Conservation (phyloP, 83 land plant genomes). For the Picea mariana region DNA sequence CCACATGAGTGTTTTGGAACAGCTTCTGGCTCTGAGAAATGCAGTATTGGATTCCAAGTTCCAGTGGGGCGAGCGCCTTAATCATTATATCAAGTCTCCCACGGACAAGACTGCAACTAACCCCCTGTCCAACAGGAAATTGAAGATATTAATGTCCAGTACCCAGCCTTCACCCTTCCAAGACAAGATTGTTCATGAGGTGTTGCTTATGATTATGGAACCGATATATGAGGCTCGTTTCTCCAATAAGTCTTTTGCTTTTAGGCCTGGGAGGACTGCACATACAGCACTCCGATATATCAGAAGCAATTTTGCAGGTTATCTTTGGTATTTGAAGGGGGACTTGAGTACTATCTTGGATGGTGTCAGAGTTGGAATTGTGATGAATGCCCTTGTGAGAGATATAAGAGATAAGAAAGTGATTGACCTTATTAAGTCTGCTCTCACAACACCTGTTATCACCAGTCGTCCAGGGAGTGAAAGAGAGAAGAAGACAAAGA, state of each 20-base stretch:
- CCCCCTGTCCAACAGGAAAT: constrained; percentile 66
- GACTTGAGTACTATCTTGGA: constrained; percentile 72
- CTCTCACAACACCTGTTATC: constrained; percentile 60
- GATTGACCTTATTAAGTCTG: constrained; percentile 55
- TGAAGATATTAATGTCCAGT: constrained; percentile 42
- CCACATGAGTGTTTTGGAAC: constrained; percentile 31
- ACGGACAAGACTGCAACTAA: constrained; percentile 47
- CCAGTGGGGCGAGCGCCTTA: constrained; percentile 68
- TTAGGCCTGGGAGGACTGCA: constrained; percentile 76
- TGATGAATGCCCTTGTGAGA: constrained; percentile 55
- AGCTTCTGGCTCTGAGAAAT: constrained; percentile 52
- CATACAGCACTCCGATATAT: constrained; percentile 69
- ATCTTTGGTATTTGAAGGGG: constrained; percentile 81
- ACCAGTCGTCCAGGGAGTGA: constrained; percentile 24
- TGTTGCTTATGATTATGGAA: constrained; percentile 74
- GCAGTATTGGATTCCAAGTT: constrained; percentile 70
- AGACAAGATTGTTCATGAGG: constrained; percentile 82
- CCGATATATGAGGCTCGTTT: constrained; percentile 78
- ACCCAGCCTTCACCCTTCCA: constrained; percentile 72
- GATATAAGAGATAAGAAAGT: constrained; percentile 75
- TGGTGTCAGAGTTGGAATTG: constrained; percentile 51
- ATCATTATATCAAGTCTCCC: constrained; percentile 64
- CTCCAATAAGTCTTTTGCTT: constrained; percentile 68
- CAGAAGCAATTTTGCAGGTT: constrained; percentile 66
- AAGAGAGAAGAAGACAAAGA: constrained; percentile 46